Conservation (phyloP, 208 protist genomes). For the Acanthamoeba triangularis region DNA sequence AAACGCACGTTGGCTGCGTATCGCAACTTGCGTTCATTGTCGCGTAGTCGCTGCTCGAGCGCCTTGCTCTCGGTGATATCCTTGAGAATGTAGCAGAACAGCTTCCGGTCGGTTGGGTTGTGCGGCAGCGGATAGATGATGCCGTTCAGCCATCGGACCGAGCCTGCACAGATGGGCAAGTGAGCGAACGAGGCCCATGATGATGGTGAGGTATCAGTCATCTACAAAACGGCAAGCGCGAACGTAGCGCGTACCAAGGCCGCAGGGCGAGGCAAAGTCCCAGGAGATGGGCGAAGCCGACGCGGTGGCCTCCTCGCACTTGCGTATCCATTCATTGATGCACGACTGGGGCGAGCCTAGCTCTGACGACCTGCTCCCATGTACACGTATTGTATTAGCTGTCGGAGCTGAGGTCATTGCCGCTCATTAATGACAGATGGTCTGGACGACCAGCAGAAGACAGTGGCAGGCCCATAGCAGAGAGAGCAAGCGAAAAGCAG, state of each 20-base stretch:
- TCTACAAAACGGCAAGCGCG: neutral
- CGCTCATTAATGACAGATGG: no score
- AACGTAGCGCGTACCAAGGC: no score
- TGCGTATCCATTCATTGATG: constrained; percentile 41
- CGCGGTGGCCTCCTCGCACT: constrained; percentile 2
- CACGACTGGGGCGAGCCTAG: neutral
- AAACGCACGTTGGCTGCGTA: constrained; percentile 35
- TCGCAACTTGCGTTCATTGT: constrained; percentile 29
- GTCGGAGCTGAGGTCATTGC: neutral
- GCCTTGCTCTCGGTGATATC: constrained; percentile 53
- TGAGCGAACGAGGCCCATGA: no score
- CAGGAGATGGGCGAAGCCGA: neutral
- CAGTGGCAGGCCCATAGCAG: no score
- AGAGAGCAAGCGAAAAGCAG: neutral
- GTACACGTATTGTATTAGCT: no score
- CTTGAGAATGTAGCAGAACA: constrained; percentile 4
- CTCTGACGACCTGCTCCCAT: neutral
- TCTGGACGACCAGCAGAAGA: neutral
- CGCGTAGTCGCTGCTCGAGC: constrained; percentile 1
- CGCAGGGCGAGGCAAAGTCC: constrained; percentile 40
- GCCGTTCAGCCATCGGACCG: constrained; percentile 11
- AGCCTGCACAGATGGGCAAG: neutral
- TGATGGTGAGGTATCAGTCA: no score
- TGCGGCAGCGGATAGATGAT: constrained; percentile 17
- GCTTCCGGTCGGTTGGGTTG: constrained; percentile 15